phyloP scores from a whole-genome alignment of 78 protist species.

The Bodo saltans region DNA sequence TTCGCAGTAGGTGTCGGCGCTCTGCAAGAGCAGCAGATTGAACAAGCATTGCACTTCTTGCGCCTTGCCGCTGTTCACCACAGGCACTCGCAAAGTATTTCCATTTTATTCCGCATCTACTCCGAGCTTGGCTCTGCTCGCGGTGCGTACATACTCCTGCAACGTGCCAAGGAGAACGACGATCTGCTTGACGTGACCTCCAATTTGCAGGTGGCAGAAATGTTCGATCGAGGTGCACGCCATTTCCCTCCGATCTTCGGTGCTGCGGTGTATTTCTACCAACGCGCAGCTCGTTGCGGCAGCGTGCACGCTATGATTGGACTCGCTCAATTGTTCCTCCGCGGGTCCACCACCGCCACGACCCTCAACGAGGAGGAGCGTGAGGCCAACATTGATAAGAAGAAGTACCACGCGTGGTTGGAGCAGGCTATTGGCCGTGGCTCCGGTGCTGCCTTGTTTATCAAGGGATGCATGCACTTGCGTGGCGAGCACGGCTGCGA shows the following conservation, averaged over 20 bases:
- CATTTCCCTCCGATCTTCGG: background rate
- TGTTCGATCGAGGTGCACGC: background rate
- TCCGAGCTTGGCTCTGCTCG: background rate
- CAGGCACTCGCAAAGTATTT: background rate
- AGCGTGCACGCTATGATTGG: background rate
- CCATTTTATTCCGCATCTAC: background rate
- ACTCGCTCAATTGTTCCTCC: background rate
- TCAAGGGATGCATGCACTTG: background rate
- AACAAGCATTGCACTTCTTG: background rate
- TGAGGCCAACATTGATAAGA: background rate
- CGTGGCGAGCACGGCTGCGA: background rate
- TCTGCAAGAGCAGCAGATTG: background rate
- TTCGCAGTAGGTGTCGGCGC: background rate
- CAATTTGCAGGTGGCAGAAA: background rate
- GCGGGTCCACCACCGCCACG: background rate
- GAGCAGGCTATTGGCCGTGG: background rate
- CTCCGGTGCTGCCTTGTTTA: background rate
- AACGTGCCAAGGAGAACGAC: background rate
- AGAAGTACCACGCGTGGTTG: background rate
- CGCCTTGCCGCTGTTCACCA: background rate
- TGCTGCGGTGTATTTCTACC: background rate
- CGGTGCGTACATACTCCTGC: background rate
- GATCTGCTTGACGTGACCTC: background rate
- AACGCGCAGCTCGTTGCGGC: background rate
- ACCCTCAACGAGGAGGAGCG: background rate